phyloP scores from a whole-genome alignment of 805 yeast species.

The Metschnikowia shivogae region DNA sequence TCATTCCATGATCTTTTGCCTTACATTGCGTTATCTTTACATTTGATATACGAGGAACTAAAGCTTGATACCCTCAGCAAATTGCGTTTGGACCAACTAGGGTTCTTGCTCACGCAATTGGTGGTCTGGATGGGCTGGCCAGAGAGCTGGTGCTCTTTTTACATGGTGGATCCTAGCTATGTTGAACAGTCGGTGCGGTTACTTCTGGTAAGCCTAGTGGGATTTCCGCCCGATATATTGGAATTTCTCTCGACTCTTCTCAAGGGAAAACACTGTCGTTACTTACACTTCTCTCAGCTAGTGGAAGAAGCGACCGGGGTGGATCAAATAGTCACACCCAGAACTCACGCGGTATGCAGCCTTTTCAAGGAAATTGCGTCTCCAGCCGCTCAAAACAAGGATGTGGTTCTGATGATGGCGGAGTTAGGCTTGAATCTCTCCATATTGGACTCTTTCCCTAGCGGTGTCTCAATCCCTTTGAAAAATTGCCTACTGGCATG shows the following conservation, averaged over 20 bases:
- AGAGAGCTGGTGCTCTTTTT: conserved; percentile 56
- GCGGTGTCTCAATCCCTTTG: conserved; percentile 66
- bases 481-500: conserved; percentile 54
- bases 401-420: conserved; percentile 59
- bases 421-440: conserved; percentile 48
- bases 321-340: conserved; percentile 60
- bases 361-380: conserved; percentile 63
- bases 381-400: conserved; percentile 44
- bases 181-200: conserved; percentile 42
- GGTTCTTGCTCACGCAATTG: conserved; percentile 55
- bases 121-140: conserved; percentile 75
- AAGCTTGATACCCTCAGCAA: conserved; percentile 49
- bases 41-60: conserved; percentile 72
- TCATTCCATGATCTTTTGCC: conserved; percentile 54
- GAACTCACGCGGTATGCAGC: conserved; percentile 55
- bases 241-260: conserved; percentile 51
- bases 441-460: conserved; percentile 66
- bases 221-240: conserved; percentile 58
- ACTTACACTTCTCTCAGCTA: conserved; percentile 61
- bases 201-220: conserved; percentile 43
- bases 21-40: conserved; percentile 63
- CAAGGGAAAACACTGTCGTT: conserved; percentile 44
- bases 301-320: conserved; percentile 58
- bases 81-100: conserved; percentile 37
- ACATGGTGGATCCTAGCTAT: conserved; percentile 31